phyloP scores from a whole-genome alignment of 1,284 basidiomycete genomes.

The Tranzscheliella williamsii region DNA sequence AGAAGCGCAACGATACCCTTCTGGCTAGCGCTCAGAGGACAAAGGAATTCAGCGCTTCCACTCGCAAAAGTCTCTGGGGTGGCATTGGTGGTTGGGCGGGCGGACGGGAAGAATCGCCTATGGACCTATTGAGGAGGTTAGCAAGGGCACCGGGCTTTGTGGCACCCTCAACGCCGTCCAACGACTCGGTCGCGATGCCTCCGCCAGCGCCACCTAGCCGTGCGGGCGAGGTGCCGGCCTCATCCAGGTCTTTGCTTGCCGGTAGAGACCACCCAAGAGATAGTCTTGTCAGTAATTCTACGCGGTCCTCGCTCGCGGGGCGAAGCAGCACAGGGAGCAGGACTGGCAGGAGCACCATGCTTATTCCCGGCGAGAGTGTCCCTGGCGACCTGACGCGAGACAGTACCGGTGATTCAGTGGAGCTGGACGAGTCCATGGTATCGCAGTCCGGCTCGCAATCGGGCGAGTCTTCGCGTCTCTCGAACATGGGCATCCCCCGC shows the following conservation, averaged over 20 bases:
- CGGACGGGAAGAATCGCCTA: slow-evolving; percentile 39
- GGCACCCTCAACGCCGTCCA: slow-evolving; percentile 23
- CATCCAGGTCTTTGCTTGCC: slow-evolving; percentile 8
- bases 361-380: slow-evolving; percentile 30
- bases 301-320: slow-evolving; percentile 7
- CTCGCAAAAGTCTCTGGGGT: slow-evolving; percentile 33
- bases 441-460: slow-evolving; percentile 2
- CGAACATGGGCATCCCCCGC: slow-evolving; percentile 28
- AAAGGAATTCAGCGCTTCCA: slow-evolving; percentile 9
- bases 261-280: slow-evolving; percentile 6
- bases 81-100: slow-evolving; percentile 40
- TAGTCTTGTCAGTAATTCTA: slow-evolving; percentile 11
- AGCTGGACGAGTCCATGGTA: slow-evolving; percentile 15
- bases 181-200: slow-evolving; percentile 31
- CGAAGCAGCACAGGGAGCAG: background rate
- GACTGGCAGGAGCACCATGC: slow-evolving; percentile 15
- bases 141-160: slow-evolving; percentile 36
- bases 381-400: slow-evolving; percentile 42
- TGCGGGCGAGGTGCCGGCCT: background rate
- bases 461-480: slow-evolving; percentile 6
- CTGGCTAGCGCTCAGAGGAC: slow-evolving; percentile 32
- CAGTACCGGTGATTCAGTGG: slow-evolving; percentile 20
- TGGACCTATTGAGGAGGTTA: slow-evolving; percentile 34
- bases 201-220: slow-evolving; percentile 5
- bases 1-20: slow-evolving; percentile 35